phyloP scores from a whole-genome alignment of 2,329 filamentous ascomycete species.

The Ophiostoma pallidulum region DNA sequence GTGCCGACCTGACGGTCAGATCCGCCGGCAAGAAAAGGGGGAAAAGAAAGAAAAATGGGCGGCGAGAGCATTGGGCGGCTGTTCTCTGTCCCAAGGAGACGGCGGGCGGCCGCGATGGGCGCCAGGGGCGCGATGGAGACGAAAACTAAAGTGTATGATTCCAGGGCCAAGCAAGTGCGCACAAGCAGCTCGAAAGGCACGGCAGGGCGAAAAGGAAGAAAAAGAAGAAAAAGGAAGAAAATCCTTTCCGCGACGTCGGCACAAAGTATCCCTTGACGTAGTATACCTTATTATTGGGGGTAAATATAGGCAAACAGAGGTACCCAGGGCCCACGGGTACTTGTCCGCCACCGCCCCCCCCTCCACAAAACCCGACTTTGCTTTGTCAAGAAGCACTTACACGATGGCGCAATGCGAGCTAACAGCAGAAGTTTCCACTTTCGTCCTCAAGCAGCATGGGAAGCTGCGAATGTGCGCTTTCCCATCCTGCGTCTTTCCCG shows the following conservation, averaged over 20 bases:
- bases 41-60: too few relatives aligned
- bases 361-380: neutral
- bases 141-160: too few relatives aligned
- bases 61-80: too few relatives aligned
- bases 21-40: too few relatives aligned
- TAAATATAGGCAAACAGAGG: neutral
- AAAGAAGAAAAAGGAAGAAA: neutral
- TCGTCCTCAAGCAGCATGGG: neutral
- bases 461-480: neutral
- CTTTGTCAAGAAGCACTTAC: constrained; percentile 12
- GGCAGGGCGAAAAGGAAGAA: neutral
- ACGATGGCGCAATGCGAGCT: constrained; percentile 19
- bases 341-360: neutral
- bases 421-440: constrained; percentile 12
- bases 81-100: too few relatives aligned
- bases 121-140: too few relatives aligned
- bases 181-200: neutral
- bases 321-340: neutral
- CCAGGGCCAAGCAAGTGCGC: too few relatives aligned
- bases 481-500: constrained; percentile 1
- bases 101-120: too few relatives aligned
- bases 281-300: neutral
- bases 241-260: neutral
- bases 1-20: too few relatives aligned
- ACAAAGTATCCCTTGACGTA: neutral